Conservation (phyloP, 1,284 basidiomycete species). For the Ceratobasidium sp. region DNA sequence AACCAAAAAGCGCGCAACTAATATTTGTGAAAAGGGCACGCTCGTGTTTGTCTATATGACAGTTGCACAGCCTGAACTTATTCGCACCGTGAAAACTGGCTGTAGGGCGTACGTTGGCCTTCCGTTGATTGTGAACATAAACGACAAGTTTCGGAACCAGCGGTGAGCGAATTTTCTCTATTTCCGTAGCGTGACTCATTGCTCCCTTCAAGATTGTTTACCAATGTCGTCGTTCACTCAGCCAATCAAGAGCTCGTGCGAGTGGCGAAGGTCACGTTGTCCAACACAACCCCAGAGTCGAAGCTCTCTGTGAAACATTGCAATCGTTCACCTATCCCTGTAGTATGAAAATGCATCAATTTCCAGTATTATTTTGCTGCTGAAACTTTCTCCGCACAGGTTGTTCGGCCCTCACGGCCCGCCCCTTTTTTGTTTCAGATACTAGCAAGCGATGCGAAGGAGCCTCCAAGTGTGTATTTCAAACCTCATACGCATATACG, state of each 20-base stretch:
- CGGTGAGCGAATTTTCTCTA: conserved; percentile 56
- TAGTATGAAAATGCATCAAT: background rate
- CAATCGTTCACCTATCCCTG: conserved; percentile 28
- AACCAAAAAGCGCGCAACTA: background rate
- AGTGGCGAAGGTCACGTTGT: conserved; percentile 67
- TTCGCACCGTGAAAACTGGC: conserved; percentile 64
- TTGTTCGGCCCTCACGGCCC: conserved; percentile 72
- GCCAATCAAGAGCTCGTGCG: conserved; percentile 76
- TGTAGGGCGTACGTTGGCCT: conserved; percentile 61
- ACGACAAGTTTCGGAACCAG: conserved; percentile 83
- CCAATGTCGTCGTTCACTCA: conserved; percentile 80
- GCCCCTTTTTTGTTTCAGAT: conserved; percentile 78
- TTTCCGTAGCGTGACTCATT: background rate
- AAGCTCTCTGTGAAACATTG: conserved; percentile 21
- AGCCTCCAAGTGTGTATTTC: conserved; percentile 50
- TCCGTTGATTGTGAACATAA: conserved; percentile 84
- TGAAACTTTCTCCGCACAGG: conserved; percentile 58
- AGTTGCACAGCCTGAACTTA: conserved; percentile 61
- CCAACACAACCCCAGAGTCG: conserved; percentile 50
- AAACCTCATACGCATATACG: background rate
- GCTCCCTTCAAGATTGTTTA: conserved; percentile 67
- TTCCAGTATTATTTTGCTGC: background rate
- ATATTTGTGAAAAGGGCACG: conserved; percentile 2
- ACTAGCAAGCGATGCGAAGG: conserved; percentile 62
- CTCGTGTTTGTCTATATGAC: conserved; percentile 62